Conservation (phyloP, 208 protist genomes). For the Leishmania lainsoni region DNA sequence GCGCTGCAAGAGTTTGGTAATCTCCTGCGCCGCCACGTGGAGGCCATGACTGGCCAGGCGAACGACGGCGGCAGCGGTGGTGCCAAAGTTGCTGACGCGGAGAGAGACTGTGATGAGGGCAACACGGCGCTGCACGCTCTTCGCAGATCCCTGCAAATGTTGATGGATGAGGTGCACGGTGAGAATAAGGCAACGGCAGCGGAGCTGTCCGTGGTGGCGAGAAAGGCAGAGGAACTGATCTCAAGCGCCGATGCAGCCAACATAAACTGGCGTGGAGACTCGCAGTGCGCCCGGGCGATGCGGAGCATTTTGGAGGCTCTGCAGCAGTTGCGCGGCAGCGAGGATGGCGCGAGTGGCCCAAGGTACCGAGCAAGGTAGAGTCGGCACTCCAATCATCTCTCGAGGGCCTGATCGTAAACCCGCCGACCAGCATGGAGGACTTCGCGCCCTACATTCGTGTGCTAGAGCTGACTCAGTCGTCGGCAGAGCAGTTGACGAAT, state of each 20-base stretch:
- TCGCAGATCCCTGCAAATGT: constrained; percentile 22
- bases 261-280: constrained; percentile 26
- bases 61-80: neutral
- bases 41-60: neutral
- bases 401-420: constrained; percentile 8
- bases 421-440: constrained; percentile 33
- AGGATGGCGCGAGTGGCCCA: neutral
- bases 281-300: constrained; percentile 7
- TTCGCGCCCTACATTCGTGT: constrained; percentile 51
- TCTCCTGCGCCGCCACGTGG: constrained; percentile 12
- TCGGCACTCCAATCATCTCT: constrained; percentile 23
- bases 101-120: neutral
- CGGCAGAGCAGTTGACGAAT: constrained; percentile 33
- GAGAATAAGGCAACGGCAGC: neutral
- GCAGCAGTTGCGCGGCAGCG: constrained; percentile 8
- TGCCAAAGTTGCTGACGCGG: neutral
- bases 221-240: constrained; percentile 29
- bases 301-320: constrained; percentile 15
- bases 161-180: constrained; percentile 14
- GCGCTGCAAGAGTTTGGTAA: constrained; percentile 16
- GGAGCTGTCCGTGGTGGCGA: constrained; percentile 18
- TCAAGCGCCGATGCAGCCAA: constrained; percentile 16
- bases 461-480: constrained; percentile 31
- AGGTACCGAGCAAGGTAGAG: constrained; percentile 24
- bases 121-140: constrained; percentile 12